Conservation (phyloP, 2,329 filamentous ascomycete species). For the Aspergillus fischeri region DNA sequence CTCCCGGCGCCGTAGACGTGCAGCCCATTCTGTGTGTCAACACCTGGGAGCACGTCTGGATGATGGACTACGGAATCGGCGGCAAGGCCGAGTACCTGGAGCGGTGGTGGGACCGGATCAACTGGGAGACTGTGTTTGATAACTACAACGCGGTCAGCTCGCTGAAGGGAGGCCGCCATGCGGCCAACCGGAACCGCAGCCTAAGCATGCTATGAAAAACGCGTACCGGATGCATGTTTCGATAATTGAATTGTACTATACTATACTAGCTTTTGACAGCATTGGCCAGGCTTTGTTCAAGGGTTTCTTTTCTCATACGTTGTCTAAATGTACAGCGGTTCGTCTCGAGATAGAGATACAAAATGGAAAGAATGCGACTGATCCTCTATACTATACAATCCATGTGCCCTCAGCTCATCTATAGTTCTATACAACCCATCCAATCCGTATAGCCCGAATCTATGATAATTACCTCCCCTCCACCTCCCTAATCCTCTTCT, state of each 20-base stretch:
- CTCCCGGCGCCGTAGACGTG: slow-evolving; percentile 48
- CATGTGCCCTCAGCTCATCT: slow-evolving; percentile 11
- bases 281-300: slow-evolving; percentile 12
- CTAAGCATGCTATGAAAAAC: slow-evolving; percentile 23
- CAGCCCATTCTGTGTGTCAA: slow-evolving; percentile 84
- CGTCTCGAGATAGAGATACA: slow-evolving; percentile 10
- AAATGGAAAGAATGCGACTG: slow-evolving; percentile 5
- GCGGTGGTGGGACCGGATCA: slow-evolving; percentile 80
- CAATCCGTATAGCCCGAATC: background rate
- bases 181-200: slow-evolving; percentile 19
- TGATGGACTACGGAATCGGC: slow-evolving; percentile 72
- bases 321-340: slow-evolving; percentile 20
- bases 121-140: slow-evolving; percentile 72
- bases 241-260: slow-evolving; percentile 28
- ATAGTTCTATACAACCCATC: background rate
- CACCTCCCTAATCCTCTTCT: slow-evolving; percentile 66
- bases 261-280: background rate
- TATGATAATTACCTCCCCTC: slow-evolving; percentile 25
- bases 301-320: slow-evolving; percentile 7
- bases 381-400: slow-evolving; percentile 25
- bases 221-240: slow-evolving; percentile 11
- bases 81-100: slow-evolving; percentile 75
- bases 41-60: slow-evolving; percentile 93
- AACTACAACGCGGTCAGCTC: slow-evolving; percentile 35
- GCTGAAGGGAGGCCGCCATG: slow-evolving; percentile 18